These are phyloP conservation scores for Ogataea glucozyma DNA, from an alignment of 805 yeast species.

Conservation along the genomic window DNA sequence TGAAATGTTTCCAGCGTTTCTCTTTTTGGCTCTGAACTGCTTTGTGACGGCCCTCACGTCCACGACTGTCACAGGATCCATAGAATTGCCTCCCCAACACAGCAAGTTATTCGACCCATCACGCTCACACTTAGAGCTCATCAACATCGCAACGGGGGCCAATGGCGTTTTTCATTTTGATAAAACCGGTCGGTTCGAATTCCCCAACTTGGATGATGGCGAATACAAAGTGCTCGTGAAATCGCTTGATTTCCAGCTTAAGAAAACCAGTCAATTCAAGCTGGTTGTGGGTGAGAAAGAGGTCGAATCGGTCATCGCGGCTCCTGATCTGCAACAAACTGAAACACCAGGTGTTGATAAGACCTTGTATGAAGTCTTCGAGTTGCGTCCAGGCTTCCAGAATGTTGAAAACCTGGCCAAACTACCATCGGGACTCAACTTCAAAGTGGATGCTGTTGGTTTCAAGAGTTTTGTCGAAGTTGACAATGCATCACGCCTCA, in stretches of 20 bases:
- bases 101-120: slow-evolving; percentile 22
- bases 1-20: too few species aligned
- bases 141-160: not conserved
- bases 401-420: slow-evolving; percentile 5
- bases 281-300: slow-evolving; percentile 12
- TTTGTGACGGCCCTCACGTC: not conserved
- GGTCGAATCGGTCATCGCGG: slow-evolving; percentile 23
- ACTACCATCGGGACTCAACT: slow-evolving; percentile 11
- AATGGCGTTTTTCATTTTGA: slow-evolving; percentile 16
- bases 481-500: slow-evolving; percentile 10
- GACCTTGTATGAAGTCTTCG: slow-evolving; percentile 14
- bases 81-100: slow-evolving; percentile 7
- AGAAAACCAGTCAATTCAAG: slow-evolving; percentile 14
- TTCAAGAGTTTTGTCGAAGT: slow-evolving; percentile 22
- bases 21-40: not conserved
- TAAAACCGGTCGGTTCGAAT: slow-evolving; percentile 18
- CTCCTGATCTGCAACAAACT: slow-evolving; percentile 19
- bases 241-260: slow-evolving; percentile 24
- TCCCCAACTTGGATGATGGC: slow-evolving; percentile 14
- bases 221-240: slow-evolving; percentile 18
- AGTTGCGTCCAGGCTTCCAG: slow-evolving; percentile 12
- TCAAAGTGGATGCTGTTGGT: slow-evolving; percentile 13
- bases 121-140: slow-evolving; percentile 3
- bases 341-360: slow-evolving; percentile 7
- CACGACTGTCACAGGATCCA: slow-evolving; percentile 6